Evolutionary conservation across 345 rosid genomes (phyloP).

Genomic region (Gossypium anomalum): DNA sequence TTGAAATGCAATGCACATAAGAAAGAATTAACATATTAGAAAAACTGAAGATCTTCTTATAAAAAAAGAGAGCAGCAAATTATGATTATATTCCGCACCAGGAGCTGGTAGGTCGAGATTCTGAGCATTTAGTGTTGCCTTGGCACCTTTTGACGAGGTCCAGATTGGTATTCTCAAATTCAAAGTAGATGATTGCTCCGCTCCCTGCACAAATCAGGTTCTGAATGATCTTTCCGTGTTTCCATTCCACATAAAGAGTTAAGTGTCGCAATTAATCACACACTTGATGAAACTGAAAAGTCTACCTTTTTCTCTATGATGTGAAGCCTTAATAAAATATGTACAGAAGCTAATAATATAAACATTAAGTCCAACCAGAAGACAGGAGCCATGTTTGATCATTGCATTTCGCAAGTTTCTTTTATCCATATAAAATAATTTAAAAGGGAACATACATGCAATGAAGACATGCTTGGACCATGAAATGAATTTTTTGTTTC

Average conservation of each 20-base stretch:
- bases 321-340: neutral
- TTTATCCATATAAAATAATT: neutral
- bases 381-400: neutral
- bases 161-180: constrained; percentile 73
- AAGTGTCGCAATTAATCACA: neutral
- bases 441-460: too few relatives aligned
- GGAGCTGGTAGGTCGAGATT: constrained; percentile 48
- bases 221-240: neutral
- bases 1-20: neutral
- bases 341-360: neutral
- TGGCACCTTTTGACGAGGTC: constrained; percentile 53
- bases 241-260: neutral
- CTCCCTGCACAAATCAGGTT: constrained; percentile 34
- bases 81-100: constrained; percentile 36
- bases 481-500: neutral
- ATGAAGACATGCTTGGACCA: neutral
- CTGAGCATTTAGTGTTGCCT: constrained; percentile 54
- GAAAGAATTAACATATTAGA: neutral
- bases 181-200: constrained; percentile 48
- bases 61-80: neutral
- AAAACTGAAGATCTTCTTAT: neutral
- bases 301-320: neutral
- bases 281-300: neutral
- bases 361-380: neutral
- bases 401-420: neutral